Evolutionary conservation across 805 yeast genomes (phyloP), one percentile per base, ranked within the genome.

Genomic region (Ogataea nakhonphanomensis): DNA sequence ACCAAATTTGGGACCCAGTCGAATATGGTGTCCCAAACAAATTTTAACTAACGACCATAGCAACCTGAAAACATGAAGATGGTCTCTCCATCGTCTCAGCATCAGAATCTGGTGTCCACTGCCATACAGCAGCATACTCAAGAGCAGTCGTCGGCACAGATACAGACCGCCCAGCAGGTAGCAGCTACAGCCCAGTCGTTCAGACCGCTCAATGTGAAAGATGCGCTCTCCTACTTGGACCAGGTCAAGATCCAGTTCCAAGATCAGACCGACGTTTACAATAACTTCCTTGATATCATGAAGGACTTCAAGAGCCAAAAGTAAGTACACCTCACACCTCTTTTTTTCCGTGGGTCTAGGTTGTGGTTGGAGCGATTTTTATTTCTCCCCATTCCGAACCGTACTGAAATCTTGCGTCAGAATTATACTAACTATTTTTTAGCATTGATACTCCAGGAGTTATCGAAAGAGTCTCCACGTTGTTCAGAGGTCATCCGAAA

Each of bases 401-500:
- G 23, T 33, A 38, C 28, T 33, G 28, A 14, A 24, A 11, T 27
- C 37, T 25, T 15, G 33, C 30, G 30, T 35, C 29, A 30, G 31
- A 30, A 45, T 55, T 54, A 55, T 56, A 58, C 61, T 36, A 13
- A 28, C 34, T 14, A 12, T 24, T 13, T 22, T 33, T 20, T 35
- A 67, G 80, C 46, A 90, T 93, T 54, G 98, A 93, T 62, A 93
- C 99, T 0, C 99, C 98, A 0, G 99, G 98, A 25, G 99, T 93
- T 22, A 93, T 93, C 59, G 96, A 91, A 61, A 73, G 99, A 43
- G 99, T 93, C 1, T 87, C 96, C 0, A 76, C 84, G 1, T 68
- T 93, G 41, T 93, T 93, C 62, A 78, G 90, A 48, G 98, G 97
- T 10, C 96, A 89, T 62, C 96, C 96, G 1, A 79, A 83, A 47